Evolutionary conservation across 2,329 filamentous ascomycete species (phyloP), one percentile per base, ranked within the genome.

Genomic region (Cytospora chrysosperma): DNA sequence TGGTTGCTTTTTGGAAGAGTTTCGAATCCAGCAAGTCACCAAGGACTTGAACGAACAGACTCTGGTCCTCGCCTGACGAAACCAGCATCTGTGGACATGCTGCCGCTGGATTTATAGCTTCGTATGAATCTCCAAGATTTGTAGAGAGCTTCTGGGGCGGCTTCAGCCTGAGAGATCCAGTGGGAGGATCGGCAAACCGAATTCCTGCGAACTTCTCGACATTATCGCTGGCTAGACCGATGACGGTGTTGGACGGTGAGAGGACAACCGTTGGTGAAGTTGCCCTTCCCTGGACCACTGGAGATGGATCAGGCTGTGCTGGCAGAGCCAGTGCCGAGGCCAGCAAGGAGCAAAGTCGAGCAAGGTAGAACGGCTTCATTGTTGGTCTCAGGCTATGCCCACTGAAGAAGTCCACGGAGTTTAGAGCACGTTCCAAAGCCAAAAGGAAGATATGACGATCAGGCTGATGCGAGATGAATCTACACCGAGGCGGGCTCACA

Each of bases 121-220:
- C 80, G 43, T 89, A 78, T 9, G 64, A 56, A 0, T 79, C 87
- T 1, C 88, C 89, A 0, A 91, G 74, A 0, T 80, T 69, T 5
- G 78, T 75, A 8, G 80, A 85, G 19, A 91, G 76, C 9, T 82
- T 78, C 70, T 86, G 81, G 0, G 91, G 91, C 8, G 89, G 88
- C 71, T 84, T 88, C 37, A 95, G 82, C 19, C 91, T 86, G 27
- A 92, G 78, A 3, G 79, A 73, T 0, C 88, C 89, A 0, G 84
- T 80, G 0, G 91, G 91, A 1, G 89, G 82, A 66, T 91, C 79
- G 2, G 90, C 90, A 70, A 87, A 95, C 3, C 90, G 91, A 62
- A 95, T 91, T 26, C 88, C 90, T 61, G 83, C 86, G 77, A 91
- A 93, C 28, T 80, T 84, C 63, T 94, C 90, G 24, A 92, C 81